Conservation (phyloP, 1,284 basidiomycete genomes). For the Sparassis latifolia region DNA sequence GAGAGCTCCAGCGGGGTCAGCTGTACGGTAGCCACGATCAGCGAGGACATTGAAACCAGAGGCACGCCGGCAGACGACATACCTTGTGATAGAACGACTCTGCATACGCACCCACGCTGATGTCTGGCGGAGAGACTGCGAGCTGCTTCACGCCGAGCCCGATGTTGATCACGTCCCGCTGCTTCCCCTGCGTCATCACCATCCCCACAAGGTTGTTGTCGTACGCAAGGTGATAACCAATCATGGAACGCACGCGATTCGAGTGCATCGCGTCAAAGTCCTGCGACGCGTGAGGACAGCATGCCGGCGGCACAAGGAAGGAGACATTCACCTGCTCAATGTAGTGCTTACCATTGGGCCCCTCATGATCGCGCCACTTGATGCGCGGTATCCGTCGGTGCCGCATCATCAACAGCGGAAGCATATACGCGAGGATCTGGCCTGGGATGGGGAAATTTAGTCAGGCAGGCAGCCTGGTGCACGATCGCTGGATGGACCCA, state of each 20-base stretch:
- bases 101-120: constrained; percentile 51
- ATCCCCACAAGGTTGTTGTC: constrained; percentile 67
- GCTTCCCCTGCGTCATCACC: constrained; percentile 74
- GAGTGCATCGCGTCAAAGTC: constrained; percentile 47
- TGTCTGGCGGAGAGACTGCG: constrained; percentile 49
- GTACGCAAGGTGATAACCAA: constrained; percentile 69
- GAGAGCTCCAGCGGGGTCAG: constrained; percentile 55
- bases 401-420: constrained; percentile 80
- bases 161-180: constrained; percentile 69
- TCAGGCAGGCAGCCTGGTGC: background rate
- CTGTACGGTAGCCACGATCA: constrained; percentile 26
- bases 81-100: constrained; percentile 74
- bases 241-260: constrained; percentile 61
- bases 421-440: constrained; percentile 59
- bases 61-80: constrained; percentile 8
- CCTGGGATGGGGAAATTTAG: constrained; percentile 34
- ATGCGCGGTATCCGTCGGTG: constrained; percentile 70
- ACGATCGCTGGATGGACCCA: constrained; percentile 29
- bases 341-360: constrained; percentile 65
- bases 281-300: constrained; percentile 13
- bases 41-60: no score
- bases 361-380: constrained; percentile 62
- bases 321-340: constrained; percentile 62
- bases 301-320: background rate
- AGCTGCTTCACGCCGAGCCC: constrained; percentile 69